phyloP scores from a whole-genome alignment of 2,329 filamentous ascomycete species.

The Cercospora sojina region DNA sequence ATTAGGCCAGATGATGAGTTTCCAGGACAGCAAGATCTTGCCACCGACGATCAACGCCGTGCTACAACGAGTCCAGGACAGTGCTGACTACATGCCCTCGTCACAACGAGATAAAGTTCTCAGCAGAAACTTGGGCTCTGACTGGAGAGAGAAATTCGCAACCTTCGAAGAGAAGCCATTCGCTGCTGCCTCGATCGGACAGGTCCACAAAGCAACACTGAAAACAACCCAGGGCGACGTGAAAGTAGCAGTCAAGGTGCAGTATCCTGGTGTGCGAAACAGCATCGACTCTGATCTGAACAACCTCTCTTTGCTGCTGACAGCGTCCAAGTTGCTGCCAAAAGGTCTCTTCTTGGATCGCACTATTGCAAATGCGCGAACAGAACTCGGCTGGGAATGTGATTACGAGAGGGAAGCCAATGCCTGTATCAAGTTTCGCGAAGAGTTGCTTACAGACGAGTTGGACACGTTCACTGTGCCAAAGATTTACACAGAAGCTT shows the following conservation, averaged over 20 bases:
- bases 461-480: slow-evolving; percentile 75
- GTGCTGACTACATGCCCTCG: slow-evolving; percentile 95
- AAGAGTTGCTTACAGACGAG: slow-evolving; percentile 70
- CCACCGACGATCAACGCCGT: slow-evolving; percentile 84
- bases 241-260: slow-evolving; percentile 89
- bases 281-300: slow-evolving; percentile 96
- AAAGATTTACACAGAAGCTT: slow-evolving; percentile 72
- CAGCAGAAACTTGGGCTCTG: slow-evolving; percentile 69
- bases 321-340: slow-evolving; percentile 83
- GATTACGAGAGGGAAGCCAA: slow-evolving; percentile 88
- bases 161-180: slow-evolving; percentile 89
- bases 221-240: slow-evolving; percentile 72
- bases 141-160: slow-evolving; percentile 81
- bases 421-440: slow-evolving; percentile 71
- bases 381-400: slow-evolving; percentile 94
- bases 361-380: slow-evolving; percentile 91
- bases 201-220: slow-evolving; percentile 84
- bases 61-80: slow-evolving; percentile 89
- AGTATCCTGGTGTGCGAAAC: slow-evolving; percentile 92
- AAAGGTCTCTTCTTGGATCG: slow-evolving; percentile 93
- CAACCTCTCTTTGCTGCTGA: slow-evolving; percentile 86
- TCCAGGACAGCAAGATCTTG: slow-evolving; percentile 95
- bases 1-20: slow-evolving; percentile 95
- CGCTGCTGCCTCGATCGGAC: slow-evolving; percentile 93
- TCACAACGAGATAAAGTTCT: slow-evolving; percentile 89